Conservation (phyloP, 2,329 filamentous ascomycete species). For the Aspergillus japonicus region DNA sequence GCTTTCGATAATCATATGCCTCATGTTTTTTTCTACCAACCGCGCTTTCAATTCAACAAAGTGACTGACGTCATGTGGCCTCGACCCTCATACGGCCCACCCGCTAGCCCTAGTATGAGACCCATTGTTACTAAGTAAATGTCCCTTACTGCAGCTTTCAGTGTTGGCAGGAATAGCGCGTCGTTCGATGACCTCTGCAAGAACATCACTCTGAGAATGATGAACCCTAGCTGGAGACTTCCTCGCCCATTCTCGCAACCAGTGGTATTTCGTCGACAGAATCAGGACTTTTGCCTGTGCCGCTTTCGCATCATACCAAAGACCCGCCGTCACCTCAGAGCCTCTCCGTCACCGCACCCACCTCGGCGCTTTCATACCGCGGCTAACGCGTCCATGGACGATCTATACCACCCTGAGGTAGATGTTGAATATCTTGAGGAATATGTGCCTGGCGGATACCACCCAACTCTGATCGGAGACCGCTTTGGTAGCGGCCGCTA, state of each 20-base stretch:
- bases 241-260: constrained; percentile 1
- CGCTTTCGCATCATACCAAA: background rate
- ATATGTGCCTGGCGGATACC: constrained; percentile 5
- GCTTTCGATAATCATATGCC: no score
- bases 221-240: background rate
- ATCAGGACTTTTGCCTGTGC: background rate
- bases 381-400: background rate
- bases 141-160: no score
- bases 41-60: no score
- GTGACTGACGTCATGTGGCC: no score
- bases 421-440: background rate
- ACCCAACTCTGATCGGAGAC: constrained; percentile 5
- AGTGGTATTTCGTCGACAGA: background rate
- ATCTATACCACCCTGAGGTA: background rate
- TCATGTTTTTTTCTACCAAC: no score
- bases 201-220: background rate
- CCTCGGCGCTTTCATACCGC: background rate
- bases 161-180: no score
- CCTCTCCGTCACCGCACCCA: background rate
- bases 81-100: no score
- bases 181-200: background rate
- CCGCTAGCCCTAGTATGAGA: no score
- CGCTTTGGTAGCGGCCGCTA: constrained; percentile 3
- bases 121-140: no score
- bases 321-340: background rate